Percentiles rank a stretch among this genome's conserved stretches.
Evolutionary conservation across 2,329 filamentous ascomycete genomes (phyloP).

Genomic region (Teratosphaeria pseudoeucalypti): DNA sequence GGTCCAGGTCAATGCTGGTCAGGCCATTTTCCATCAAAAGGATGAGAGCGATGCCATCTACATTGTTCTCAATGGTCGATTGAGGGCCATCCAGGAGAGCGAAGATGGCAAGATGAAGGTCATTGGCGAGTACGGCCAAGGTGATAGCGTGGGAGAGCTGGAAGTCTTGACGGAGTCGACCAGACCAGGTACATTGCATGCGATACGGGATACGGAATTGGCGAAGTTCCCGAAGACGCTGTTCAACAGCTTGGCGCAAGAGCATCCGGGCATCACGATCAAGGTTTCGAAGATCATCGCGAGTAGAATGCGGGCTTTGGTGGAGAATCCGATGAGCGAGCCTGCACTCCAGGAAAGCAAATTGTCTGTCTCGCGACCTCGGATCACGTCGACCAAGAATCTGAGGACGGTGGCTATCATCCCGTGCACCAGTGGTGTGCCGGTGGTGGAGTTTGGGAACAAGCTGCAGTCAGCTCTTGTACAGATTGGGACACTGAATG

Average conservation of each 20-base stretch:
- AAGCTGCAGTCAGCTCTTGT: constrained; percentile 76
- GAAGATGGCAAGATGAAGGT: constrained; percentile 75
- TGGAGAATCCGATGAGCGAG: constrained; percentile 66
- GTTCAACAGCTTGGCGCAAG: constrained; percentile 94
- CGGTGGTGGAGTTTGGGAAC: constrained; percentile 89
- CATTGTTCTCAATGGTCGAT: constrained; percentile 85
- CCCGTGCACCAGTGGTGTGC: constrained; percentile 81
- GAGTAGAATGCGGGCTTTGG: constrained; percentile 77
- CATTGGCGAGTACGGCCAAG: constrained; percentile 87
- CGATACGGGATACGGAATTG: constrained; percentile 90
- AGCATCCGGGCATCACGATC: constrained; percentile 96
- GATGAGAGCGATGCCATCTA: constrained; percentile 98
- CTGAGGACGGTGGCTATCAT: constrained; percentile 85
- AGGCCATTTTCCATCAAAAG: constrained; percentile 85
- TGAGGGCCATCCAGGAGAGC: constrained; percentile 74
- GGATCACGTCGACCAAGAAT: constrained; percentile 78
- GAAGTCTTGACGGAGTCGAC: constrained; percentile 93
- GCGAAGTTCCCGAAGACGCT: constrained; percentile 92
- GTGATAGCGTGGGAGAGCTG: constrained; percentile 92
- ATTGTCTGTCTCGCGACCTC: constrained; percentile 44
- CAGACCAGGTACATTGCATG: constrained; percentile 83
- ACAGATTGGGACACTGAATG: constrained; percentile 81
- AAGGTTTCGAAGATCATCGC: constrained; percentile 99
- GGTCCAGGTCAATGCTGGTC: constrained; percentile 91
- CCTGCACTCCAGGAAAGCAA: constrained; percentile 34